Base-by-base conservation (phyloP, 2,329 filamentous ascomycete genomes). In the Clonostachys byssicola region DNA sequence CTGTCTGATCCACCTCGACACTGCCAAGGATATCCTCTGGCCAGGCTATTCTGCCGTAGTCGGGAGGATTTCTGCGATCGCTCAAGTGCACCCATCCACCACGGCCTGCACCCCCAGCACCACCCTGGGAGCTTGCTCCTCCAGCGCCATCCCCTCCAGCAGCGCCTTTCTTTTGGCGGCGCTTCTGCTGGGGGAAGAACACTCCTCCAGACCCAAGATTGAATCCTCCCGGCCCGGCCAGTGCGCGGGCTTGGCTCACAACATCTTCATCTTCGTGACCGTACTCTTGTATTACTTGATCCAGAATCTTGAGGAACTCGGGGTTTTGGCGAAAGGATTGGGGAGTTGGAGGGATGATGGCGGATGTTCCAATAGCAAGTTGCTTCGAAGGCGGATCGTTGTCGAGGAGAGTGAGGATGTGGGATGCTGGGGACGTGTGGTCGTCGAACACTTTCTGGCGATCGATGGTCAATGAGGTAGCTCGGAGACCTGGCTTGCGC, bases 21-120 rank as follows among this genome's bases (percentile, higher is more conserved):
- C 83, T 86, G 36, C 83, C 84, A 46, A 88, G 68, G 36, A 88
- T 88, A 56, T 88, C 83, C 56, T 87, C 83, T 2, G 83, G 83
- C 72, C 79, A 86, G 3, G 83, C 81, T 58, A 87, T 86, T 45
- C 84, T 66, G 14, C 83, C 83, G 70, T 75, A 87, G 55, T 85
- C 83, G 1, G 81, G 83, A 3, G 82, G 81, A 45, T 84, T 85
- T 46, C 84, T 68, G 46, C 69, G 57, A 58, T 88, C 84, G 47
- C 80, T 84, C 6, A 88, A 68, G 62, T 88, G 84, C 16, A 87
- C 73, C 65, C 80, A 80, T 2, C 84, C 82, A 18, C 83, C 80
- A 18, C 75, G 67, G 2, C 81, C 81, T 2, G 67, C 80, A 10
- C 81, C 80, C 1, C 81, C 81, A 1, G 78, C 75, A 17, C 80